Conservation (phyloP, 805 yeast genomes). For the Alloascoidea hylecoeti region DNA sequence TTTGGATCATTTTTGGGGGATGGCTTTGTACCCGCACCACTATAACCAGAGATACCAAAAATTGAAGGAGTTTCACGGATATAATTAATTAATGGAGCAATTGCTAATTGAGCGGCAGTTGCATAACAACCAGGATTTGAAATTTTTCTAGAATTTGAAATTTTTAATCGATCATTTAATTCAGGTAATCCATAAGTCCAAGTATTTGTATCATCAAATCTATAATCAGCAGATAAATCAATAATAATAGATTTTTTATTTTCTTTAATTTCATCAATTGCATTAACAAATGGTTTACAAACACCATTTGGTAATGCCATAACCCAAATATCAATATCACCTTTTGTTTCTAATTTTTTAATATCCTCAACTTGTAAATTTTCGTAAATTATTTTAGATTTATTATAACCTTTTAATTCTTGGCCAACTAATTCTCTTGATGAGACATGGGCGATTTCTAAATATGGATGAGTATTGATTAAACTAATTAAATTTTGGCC, state of each 20-base stretch:
- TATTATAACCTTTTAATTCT: slow-evolving; percentile 76
- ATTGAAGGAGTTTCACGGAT: slow-evolving; percentile 51
- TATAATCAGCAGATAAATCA: slow-evolving; percentile 90
- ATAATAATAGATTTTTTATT: slow-evolving; percentile 63
- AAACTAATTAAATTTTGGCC: slow-evolving; percentile 86
- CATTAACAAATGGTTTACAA: slow-evolving; percentile 42
- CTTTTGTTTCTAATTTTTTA: slow-evolving; percentile 55
- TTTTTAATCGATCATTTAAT: slow-evolving; percentile 50
- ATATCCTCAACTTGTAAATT: slow-evolving; percentile 85
- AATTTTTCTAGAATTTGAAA: slow-evolving; percentile 64
- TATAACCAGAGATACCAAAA: slow-evolving; percentile 95
- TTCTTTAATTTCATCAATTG: slow-evolving; percentile 17
- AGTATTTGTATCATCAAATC: slow-evolving; percentile 60
- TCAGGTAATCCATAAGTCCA: slow-evolving; percentile 98
- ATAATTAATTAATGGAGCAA: slow-evolving; percentile 61
- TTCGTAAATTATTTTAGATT: slow-evolving; percentile 65
- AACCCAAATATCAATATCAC: slow-evolving; percentile 90
- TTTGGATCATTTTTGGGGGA: slow-evolving; percentile 86
- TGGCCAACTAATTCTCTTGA: slow-evolving; percentile 90
- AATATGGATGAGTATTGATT: slow-evolving; percentile 75
- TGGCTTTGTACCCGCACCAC: slow-evolving; percentile 99
- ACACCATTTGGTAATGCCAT: slow-evolving; percentile 99
- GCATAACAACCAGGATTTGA: slow-evolving; percentile 99
- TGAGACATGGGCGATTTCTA: slow-evolving; percentile 86
- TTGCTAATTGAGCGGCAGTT: slow-evolving; percentile 92